Percentiles rank a stretch among this genome's conserved stretches.
Evolutionary conservation across 768 basidiomycete species (phyloP).

Genomic region (Suillus hirtellus): DNA sequence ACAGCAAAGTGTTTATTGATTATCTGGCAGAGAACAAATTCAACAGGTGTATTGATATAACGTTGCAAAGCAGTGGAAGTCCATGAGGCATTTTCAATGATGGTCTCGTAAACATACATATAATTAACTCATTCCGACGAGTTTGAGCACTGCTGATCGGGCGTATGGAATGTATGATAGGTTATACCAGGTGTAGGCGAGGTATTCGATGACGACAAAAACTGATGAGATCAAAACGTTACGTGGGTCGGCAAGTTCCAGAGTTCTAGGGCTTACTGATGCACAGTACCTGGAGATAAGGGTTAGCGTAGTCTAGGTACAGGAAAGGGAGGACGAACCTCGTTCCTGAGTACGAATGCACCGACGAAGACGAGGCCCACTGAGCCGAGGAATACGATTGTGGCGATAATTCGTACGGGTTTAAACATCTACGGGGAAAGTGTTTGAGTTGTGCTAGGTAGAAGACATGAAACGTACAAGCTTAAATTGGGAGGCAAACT

Average conservation of each 20-base stretch:
- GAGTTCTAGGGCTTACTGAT: conserved; percentile 45
- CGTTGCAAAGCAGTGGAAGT: background rate
- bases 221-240: conserved; percentile 42
- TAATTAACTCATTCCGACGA: conserved; percentile 46
- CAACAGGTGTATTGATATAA: conserved; percentile 13
- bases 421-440: conserved; percentile 79
- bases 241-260: background rate
- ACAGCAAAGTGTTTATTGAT: background rate
- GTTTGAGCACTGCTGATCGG: conserved; percentile 66
- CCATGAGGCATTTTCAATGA: conserved; percentile 10
- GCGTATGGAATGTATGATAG: conserved; percentile 93
- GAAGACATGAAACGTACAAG: conserved; percentile 47
- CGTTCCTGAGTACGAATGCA: conserved; percentile 75
- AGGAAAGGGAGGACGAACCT: conserved; percentile 43
- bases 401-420: conserved; percentile 82
- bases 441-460: background rate
- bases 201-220: conserved; percentile 88
- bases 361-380: conserved; percentile 84
- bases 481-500: conserved; percentile 83
- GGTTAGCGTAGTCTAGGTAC: background rate
- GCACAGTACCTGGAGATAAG: conserved; percentile 56
- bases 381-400: conserved; percentile 73
- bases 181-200: conserved; percentile 90
- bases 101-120: conserved; percentile 15
- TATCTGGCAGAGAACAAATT: background rate